Base-by-base conservation (phyloP, 352 stramenopile species). In the Hyaloperonospora arabidopsidis region DNA sequence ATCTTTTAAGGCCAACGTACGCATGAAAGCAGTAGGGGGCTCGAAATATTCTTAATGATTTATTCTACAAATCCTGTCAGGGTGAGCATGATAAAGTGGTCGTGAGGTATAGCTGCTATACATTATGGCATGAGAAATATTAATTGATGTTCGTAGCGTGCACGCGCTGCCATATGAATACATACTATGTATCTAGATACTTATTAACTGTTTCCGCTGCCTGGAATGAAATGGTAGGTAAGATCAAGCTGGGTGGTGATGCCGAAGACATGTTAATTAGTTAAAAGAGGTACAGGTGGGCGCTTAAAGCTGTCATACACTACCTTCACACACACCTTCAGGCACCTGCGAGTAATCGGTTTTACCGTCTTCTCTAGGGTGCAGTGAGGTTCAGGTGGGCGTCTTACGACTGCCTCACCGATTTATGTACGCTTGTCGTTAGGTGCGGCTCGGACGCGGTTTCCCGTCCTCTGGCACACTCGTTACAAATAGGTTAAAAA, bases 41-140 rank as follows among this genome's bases (percentile, higher is more conserved):
- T 55, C 8, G 63, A 47, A 0, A 84, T 21, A 38, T 68, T 71
- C 15, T 66, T 65, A 2, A 86, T 17, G 3, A 86, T 47, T 44
- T 79, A 61, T 40, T 88, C 77, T 23, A 85, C 44, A 57, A 90
- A 87, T 52, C 89, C 80, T 5, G 79, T 86, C 32, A 88, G 49
- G 52, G 89, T 93, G 12, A 90, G 63, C 69, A 90, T 76, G 36
- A 90, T 89, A 0, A 76, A 84, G 56, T 93, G 83, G 51, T 93
- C 83, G 28, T 79, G 75, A 35, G 76, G 63, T 2, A 89, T 63
- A 19, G 53, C 68, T 12, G 83, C 83, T 93, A 25, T 34, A 21
- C 10, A 34, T 23, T 49, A 15, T 21, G 19, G 7, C 25, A 29
- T 29, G 25, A 29, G 25, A 29, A 7, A 3, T 7, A 29, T 7